A percentile compares a stretch with the other conserved stretches of the same genome.
phyloP scores from a whole-genome alignment of 352 stramenopile genomes.

The Chrysophaeum taylorii region DNA sequence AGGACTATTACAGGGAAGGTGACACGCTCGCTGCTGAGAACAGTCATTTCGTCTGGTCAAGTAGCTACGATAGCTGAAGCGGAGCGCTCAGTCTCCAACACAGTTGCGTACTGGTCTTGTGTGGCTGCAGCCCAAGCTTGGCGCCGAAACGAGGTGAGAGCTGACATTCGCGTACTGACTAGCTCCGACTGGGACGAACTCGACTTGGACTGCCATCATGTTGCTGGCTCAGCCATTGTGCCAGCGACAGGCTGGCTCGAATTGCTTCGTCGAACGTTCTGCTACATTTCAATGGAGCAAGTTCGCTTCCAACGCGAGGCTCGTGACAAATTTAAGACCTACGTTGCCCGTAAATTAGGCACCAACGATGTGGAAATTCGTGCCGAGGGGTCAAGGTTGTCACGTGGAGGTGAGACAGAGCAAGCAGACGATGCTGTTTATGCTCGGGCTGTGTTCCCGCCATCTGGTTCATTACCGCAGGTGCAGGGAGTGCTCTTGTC shows the following conservation, averaged over 20 bases:
- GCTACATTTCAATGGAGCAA: too few species aligned
- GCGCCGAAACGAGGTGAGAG: background rate
- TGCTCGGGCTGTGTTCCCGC: too few species aligned
- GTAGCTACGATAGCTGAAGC: background rate
- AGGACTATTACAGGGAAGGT: slow-evolving; percentile 3
- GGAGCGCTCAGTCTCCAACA: background rate
- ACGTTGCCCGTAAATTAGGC: too few species aligned
- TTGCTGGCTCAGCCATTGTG: background rate
- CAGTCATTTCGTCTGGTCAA: background rate
- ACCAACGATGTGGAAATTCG: too few species aligned
- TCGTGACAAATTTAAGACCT: too few species aligned
- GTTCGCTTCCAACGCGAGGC: too few species aligned
- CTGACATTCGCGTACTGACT: background rate
- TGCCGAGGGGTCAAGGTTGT: too few species aligned
- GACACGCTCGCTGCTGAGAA: background rate
- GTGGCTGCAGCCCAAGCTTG: background rate
- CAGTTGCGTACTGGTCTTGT: background rate
- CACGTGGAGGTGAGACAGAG: too few species aligned
- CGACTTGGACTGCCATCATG: slow-evolving; percentile 2
- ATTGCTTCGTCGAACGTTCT: too few species aligned
- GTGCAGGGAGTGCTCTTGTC: too few species aligned
- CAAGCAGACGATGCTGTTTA: too few species aligned
- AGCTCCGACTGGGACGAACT: background rate
- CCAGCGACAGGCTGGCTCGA: slow-evolving; percentile 5
- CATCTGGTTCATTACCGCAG: too few species aligned